Evolutionary conservation across 805 yeast species (phyloP).

Genomic region (Citeromyces nyonsensis): DNA sequence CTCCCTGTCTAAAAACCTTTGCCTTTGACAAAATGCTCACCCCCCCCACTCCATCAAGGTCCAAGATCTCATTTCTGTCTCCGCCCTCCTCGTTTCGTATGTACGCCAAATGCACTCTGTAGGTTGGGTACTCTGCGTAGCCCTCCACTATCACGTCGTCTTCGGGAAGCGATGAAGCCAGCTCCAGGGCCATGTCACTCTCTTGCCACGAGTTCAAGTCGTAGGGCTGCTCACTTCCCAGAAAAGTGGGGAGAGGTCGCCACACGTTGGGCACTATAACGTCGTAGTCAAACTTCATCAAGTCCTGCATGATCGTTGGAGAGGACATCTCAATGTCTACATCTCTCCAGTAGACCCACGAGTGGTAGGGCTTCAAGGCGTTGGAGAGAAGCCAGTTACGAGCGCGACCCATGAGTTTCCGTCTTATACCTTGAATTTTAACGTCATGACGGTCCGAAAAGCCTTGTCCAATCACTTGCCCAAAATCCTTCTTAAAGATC

Average conservation of each 20-base stretch:
- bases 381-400: constrained; percentile 69
- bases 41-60: constrained; percentile 79
- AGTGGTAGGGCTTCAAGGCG: constrained; percentile 69
- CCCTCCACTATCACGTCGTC: constrained; percentile 86
- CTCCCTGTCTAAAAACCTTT: constrained; percentile 59
- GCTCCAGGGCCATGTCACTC: constrained; percentile 54
- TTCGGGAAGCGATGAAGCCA: constrained; percentile 51
- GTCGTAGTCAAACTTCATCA: constrained; percentile 58
- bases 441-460: constrained; percentile 75
- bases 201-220: constrained; percentile 96
- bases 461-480: constrained; percentile 77
- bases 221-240: constrained; percentile 86
- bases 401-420: constrained; percentile 79
- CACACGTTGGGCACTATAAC: constrained; percentile 83
- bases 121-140: constrained; percentile 75
- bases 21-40: constrained; percentile 71
- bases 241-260: constrained; percentile 90
- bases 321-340: constrained; percentile 78
- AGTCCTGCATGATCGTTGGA: constrained; percentile 54
- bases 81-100: constrained; percentile 41
- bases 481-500: constrained; percentile 70
- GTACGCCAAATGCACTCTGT: constrained; percentile 73
- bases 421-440: constrained; percentile 70
- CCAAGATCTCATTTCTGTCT: constrained; percentile 44
- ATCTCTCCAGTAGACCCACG: constrained; percentile 90